Evolutionary conservation across 2,329 filamentous ascomycete genomes (phyloP).

Genomic region (Colletotrichum sp.): DNA sequence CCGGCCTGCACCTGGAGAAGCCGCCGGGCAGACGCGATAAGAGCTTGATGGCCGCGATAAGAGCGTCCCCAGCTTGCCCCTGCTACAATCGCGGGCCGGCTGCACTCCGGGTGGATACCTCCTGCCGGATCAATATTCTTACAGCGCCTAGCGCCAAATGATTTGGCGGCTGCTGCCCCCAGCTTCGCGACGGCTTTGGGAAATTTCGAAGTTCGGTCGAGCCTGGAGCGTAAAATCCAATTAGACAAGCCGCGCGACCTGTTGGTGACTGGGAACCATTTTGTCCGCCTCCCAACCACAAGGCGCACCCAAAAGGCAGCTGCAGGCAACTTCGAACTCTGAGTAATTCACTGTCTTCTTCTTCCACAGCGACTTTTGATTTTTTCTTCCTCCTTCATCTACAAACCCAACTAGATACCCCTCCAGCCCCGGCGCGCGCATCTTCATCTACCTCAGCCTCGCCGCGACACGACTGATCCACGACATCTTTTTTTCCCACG

Average conservation of each 20-base stretch:
- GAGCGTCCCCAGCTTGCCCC: neutral
- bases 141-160: conserved; percentile 43
- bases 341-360: neutral
- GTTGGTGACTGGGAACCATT: neutral
- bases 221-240: conserved; percentile 8
- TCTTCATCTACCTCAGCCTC: conserved; percentile 3
- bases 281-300: neutral
- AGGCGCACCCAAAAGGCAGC: neutral
- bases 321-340: neutral
- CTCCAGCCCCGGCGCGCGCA: conserved; percentile 8
- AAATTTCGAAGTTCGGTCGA: conserved; percentile 42
- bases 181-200: conserved; percentile 37
- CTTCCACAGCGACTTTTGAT: neutral
- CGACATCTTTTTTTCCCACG: conserved; percentile 28
- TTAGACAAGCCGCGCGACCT: conserved; percentile 14
- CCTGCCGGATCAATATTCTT: conserved; percentile 39
- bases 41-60: neutral
- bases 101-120: conserved; percentile 2
- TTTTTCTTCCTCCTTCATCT: neutral
- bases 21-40: neutral
- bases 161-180: conserved; percentile 45
- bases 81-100: neutral
- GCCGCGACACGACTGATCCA: conserved; percentile 21
- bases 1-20: neutral
- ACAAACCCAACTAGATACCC: conserved; percentile 3